phyloP scores from a whole-genome alignment of 75 land plant species.

The Pseudotsuga menziesii region DNA sequence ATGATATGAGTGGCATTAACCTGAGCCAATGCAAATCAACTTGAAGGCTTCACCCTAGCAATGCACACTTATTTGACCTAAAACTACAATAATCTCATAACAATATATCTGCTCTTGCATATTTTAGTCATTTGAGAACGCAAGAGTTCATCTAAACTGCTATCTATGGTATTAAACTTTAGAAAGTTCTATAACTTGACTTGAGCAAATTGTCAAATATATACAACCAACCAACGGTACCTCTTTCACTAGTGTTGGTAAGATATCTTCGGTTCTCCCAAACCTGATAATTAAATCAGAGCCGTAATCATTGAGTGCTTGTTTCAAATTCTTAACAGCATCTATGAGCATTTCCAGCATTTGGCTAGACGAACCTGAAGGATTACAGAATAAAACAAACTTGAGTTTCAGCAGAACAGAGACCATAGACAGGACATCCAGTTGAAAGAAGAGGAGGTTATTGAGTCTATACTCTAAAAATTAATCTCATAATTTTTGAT shows the following conservation, averaged over 20 bases:
- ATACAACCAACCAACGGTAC: constrained; percentile 24
- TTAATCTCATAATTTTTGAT: background rate
- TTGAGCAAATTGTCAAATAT: background rate
- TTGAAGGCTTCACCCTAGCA: constrained; percentile 5
- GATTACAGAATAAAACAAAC: background rate
- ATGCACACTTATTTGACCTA: background rate
- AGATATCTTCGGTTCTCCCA: constrained; percentile 56
- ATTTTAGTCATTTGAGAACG: background rate
- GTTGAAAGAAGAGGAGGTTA: constrained; percentile 2
- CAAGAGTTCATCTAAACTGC: background rate
- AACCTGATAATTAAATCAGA: constrained; percentile 57
- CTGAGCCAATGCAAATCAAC: constrained; percentile 30
- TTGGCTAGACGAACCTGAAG: constrained; percentile 73
- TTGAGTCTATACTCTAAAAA: background rate
- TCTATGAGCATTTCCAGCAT: constrained; percentile 55
- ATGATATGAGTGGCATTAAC: constrained; percentile 60
- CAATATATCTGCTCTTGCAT: background rate
- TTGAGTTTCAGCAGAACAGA: constrained; percentile 4
- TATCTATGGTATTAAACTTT: background rate
- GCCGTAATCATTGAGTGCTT: constrained; percentile 45
- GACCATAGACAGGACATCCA: background rate
- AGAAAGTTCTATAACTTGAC: background rate
- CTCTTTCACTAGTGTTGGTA: constrained; percentile 64
- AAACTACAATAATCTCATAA: background rate
- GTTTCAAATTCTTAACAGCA: constrained; percentile 58